phyloP scores from a whole-genome alignment of 345 rosid species.

The Melaleuca alternifolia region DNA sequence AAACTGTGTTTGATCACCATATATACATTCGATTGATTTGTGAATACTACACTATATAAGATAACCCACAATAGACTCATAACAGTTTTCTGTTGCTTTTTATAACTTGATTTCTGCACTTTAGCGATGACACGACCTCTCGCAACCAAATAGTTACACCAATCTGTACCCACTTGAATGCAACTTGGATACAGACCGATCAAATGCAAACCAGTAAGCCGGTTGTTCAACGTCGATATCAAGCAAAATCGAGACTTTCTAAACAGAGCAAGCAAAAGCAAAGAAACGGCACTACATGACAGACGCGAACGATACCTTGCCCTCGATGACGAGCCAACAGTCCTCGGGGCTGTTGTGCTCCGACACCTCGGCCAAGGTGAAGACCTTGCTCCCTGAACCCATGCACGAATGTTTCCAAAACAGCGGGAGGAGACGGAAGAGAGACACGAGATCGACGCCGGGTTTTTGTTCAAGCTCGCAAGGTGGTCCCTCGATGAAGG shows the following conservation, averaged over 20 bases:
- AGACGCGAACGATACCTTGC: slow-evolving; percentile 41
- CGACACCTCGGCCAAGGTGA: slow-evolving; percentile 63
- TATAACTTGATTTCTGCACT: not conserved
- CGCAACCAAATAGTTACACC: not conserved
- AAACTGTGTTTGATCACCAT: not conserved
- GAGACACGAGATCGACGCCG: not conserved
- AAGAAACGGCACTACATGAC: not conserved
- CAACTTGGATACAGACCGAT: not conserved
- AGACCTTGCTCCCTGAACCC: slow-evolving; percentile 54
- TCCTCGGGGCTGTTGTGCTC: slow-evolving; percentile 53
- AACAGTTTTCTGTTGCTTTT: not conserved
- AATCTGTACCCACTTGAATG: not conserved
- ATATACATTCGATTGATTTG: not conserved
- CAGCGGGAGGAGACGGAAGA: not conserved
- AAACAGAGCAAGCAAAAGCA: not conserved
- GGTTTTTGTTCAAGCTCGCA: not conserved
- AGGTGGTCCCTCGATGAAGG: not conserved
- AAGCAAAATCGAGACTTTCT: not conserved
- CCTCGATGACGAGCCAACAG: slow-evolving; percentile 88
- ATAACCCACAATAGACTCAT: not conserved
- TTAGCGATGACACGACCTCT: not conserved
- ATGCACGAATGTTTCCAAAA: slow-evolving; percentile 7
- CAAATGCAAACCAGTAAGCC: not conserved
- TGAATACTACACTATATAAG: not conserved
- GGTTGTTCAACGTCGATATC: not conserved